These are phyloP conservation scores for Fusarium hostae DNA, from an alignment of 2,329 filamentous ascomycete genomes.

Conservation along the genomic window DNA sequence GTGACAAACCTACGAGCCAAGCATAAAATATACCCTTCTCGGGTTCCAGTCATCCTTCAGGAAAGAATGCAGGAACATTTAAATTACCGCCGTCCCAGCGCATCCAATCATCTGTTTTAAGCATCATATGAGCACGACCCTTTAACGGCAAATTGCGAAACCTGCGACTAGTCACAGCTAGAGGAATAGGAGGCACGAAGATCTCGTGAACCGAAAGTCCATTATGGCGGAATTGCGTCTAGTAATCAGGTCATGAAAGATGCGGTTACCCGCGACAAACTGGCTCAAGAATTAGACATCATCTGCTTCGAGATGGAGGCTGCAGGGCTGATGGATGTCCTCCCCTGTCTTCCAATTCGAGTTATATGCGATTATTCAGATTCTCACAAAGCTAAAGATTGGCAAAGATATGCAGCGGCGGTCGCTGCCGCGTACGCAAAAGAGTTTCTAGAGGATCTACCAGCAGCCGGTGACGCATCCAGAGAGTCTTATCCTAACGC, in stretches of 20 bases:
- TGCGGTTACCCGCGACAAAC: constrained; percentile 44
- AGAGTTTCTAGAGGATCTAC: constrained; percentile 7
- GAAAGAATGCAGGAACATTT: not conserved
- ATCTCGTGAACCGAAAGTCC: not conserved
- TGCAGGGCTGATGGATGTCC: constrained; percentile 42
- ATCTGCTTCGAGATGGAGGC: constrained; percentile 50
- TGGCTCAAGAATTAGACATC: constrained; percentile 30
- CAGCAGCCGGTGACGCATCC: not conserved
- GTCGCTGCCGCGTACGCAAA: not conserved
- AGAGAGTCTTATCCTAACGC: not conserved
- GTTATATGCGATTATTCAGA: constrained; percentile 54
- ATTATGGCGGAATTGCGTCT: constrained; percentile 43
- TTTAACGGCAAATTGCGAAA: not conserved
- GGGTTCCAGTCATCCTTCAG: not conserved
- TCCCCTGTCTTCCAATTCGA: constrained; percentile 52
- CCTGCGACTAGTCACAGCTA: not conserved
- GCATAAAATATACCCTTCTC: not conserved
- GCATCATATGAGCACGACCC: no score
- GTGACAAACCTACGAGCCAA: not conserved
- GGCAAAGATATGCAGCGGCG: not conserved
- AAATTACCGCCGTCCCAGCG: not conserved
- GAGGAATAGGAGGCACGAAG: fast-evolving
- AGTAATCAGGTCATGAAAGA: constrained; percentile 53
- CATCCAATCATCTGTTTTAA: not conserved
- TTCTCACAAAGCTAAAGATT: not conserved